phyloP scores from a whole-genome alignment of 2,329 filamentous ascomycete species.

The Emmonsiellopsis sp. region DNA sequence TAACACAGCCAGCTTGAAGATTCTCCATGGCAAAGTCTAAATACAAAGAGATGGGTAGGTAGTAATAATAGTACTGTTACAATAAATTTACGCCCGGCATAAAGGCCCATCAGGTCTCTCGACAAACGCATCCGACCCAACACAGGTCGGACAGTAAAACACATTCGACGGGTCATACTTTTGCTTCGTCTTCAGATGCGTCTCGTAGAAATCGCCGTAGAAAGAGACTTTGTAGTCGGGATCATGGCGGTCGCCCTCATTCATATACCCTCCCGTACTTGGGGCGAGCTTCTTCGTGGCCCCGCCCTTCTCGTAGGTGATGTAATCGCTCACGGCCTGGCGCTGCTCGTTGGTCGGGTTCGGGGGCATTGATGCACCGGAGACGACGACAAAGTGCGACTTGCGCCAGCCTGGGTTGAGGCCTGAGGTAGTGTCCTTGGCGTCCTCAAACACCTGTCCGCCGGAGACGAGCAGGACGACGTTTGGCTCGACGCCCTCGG shows the following conservation, averaged over 20 bases:
- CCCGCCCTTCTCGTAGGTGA: slow-evolving; percentile 29
- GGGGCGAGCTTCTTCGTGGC: slow-evolving; percentile 29
- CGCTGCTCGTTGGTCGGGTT: neutral
- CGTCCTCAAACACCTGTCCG: slow-evolving; percentile 25
- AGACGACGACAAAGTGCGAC: neutral
- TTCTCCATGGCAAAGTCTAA: no score
- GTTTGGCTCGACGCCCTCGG: slow-evolving; percentile 2
- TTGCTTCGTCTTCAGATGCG: slow-evolving; percentile 27
- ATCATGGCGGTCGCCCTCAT: slow-evolving; percentile 27
- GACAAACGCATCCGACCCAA: slow-evolving; percentile 38
- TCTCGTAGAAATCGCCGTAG: slow-evolving; percentile 32
- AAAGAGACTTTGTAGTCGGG: slow-evolving; percentile 31
- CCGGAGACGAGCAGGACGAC: slow-evolving; percentile 26
- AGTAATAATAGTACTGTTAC: no score
- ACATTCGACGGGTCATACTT: slow-evolving; percentile 34
- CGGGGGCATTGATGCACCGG: neutral
- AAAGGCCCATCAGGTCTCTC: neutral
- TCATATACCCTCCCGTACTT: slow-evolving; percentile 30
- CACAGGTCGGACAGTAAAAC: slow-evolving; percentile 39
- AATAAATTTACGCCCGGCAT: no score
- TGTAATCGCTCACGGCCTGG: neutral
- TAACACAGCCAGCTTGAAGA: no score
- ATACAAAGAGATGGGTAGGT: no score
- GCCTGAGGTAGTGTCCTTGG: slow-evolving; percentile 3
- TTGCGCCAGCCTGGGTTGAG: neutral